phyloP scores from a whole-genome alignment of 2,329 filamentous ascomycete genomes.

The Penicillium sp. region DNA sequence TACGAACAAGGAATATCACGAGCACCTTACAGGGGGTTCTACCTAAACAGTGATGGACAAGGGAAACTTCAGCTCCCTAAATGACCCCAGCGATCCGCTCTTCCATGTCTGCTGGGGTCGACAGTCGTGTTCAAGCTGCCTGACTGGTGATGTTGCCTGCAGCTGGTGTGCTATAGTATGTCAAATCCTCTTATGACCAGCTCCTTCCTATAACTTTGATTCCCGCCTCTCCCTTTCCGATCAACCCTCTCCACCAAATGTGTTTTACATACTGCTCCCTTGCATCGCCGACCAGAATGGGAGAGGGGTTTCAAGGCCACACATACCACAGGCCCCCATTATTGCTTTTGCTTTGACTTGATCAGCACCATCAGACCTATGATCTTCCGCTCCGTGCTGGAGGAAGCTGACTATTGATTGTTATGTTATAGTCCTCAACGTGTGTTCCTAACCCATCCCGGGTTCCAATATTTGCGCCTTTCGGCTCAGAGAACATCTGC shows the following conservation, averaged over 20 bases:
- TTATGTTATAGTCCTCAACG: constrained; percentile 27
- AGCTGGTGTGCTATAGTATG: constrained; percentile 35
- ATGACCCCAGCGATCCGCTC: constrained; percentile 19
- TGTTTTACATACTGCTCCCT: constrained; percentile 5
- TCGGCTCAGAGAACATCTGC: constrained; percentile 31
- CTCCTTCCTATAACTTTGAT: background rate
- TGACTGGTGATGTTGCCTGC: constrained; percentile 27
- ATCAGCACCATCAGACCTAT: background rate
- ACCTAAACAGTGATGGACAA: background rate
- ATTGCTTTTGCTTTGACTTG: background rate
- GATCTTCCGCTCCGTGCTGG: background rate
- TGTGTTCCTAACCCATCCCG: constrained; percentile 34
- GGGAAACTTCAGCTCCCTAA: constrained; percentile 3
- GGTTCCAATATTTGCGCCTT: constrained; percentile 33
- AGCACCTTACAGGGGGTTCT: constrained; percentile 6
- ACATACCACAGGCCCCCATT: background rate
- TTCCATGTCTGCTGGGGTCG: constrained; percentile 31
- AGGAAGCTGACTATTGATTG: background rate
- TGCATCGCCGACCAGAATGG: constrained; percentile 7
- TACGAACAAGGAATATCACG: background rate
- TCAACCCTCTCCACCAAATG: background rate
- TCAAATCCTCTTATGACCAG: constrained; percentile 4
- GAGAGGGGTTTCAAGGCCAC: background rate
- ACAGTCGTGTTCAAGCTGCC: constrained; percentile 30
- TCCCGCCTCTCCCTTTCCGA: background rate